Evolutionary conservation across 169 alveolate genomes (phyloP), one percentile per base, ranked within the genome.

Genomic region (Besnoitia besnoiti): DNA sequence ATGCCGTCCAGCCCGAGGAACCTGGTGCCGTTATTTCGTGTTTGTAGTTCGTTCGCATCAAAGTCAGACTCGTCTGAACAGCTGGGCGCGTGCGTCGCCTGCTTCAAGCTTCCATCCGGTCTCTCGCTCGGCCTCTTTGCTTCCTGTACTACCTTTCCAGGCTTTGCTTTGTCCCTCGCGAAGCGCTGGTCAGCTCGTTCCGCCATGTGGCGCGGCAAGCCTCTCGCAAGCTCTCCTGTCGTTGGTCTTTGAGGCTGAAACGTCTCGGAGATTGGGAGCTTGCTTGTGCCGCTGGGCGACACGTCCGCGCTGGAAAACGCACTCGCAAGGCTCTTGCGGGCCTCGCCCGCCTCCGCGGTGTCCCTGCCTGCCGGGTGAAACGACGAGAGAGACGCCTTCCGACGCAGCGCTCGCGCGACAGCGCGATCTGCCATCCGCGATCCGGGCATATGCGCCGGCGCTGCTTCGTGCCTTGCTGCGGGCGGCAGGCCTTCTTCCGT

Each of bases 131-230:
- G n/a, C 12, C 67, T 55, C 14, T 49, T 49, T 55, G 12, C 67
- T 55, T 55, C 67, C 27, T 55, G 33, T 8, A n/a, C 67, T 3
- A 19, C 67, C 67, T 73, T 73, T n/a, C 44, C 82, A 1, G 3
- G 82, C 12, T 73, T 73, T 73, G 24, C 44, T 42, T 73, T 73
- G 44, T 73, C 82, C 46, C n/a, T 73, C n/a, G 82, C 82, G n/a
- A 5, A 19, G 44, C 82, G 82, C 82, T 35, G 82, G 30, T 19
- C 82, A n/a, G 82, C 82, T 73, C 82, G 16, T 73, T 73, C 82
- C 16, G 82, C 82, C 82, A 37, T 73, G 46, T 73, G 82, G 46
- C 82, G 82, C 21, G 82, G 82, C 14, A 73, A 19, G 82, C 82
- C 82, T 16, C 82, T n/a, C 47, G n/a, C 40, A n/a, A n/a, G n/a